Conservation (phyloP, 2,329 filamentous ascomycete genomes). For the Aurifilum marmelostoma region DNA sequence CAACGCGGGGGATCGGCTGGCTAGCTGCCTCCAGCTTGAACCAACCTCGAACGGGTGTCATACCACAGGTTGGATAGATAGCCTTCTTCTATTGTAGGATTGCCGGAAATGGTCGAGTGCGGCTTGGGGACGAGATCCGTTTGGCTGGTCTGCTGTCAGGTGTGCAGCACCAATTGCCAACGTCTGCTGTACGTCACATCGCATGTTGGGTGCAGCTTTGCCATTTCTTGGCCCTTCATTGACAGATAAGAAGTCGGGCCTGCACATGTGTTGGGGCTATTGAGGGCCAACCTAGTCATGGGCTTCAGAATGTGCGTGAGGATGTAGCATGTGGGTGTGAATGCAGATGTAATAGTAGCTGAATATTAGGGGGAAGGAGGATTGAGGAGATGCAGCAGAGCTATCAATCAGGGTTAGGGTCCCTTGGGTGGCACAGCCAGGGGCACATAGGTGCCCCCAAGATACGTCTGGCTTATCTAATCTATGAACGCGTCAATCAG, state of each 20-base stretch:
- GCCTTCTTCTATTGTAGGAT: background rate
- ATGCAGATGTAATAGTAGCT: background rate
- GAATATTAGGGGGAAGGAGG: background rate
- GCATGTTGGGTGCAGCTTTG: background rate
- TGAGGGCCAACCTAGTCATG: too few species aligned
- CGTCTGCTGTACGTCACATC: background rate
- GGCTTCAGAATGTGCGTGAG: too few species aligned
- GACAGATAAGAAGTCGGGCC: background rate
- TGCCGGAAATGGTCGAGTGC: slow-evolving; percentile 22
- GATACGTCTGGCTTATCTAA: background rate
- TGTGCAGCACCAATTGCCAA: background rate
- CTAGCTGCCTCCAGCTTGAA: background rate
- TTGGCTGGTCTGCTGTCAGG: slow-evolving; percentile 13
- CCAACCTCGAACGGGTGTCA: background rate
- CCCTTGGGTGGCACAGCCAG: background rate
- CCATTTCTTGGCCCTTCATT: background rate
- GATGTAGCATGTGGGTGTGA: background rate
- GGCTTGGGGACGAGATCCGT: slow-evolving; percentile 14
- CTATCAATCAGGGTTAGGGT: background rate
- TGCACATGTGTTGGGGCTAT: too few species aligned
- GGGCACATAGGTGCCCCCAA: background rate
- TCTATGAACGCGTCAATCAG: slow-evolving; percentile 6
- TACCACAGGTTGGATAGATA: slow-evolving; percentile 1
- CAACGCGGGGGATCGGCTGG: slow-evolving; percentile 21
- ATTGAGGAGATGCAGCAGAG: background rate